phyloP scores from a whole-genome alignment of 176 grass and related monocot genomes.

The Raddia guianensis region DNA sequence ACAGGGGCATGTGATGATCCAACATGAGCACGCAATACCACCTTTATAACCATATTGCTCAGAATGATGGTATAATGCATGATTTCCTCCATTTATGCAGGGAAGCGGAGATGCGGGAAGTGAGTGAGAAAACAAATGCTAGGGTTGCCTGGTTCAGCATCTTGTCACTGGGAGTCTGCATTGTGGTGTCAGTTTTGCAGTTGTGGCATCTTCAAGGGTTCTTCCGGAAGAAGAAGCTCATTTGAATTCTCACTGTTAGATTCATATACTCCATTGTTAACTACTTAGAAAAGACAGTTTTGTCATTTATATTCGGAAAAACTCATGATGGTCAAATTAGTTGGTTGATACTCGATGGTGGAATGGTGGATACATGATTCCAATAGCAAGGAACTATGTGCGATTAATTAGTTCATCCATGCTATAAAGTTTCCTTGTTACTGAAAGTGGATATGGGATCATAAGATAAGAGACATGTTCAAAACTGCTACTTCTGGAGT shows the following conservation, averaged over 20 bases:
- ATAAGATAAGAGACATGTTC: background rate
- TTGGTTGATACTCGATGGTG: conserved; percentile 25
- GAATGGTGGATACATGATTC: conserved; percentile 27
- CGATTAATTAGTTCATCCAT: background rate
- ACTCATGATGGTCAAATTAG: conserved; percentile 20
- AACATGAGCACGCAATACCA: background rate
- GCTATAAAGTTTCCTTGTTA: background rate
- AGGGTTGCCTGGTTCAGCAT: conserved; percentile 96
- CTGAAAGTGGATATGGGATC: background rate
- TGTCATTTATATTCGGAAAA: conserved; percentile 39
- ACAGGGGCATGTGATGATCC: background rate
- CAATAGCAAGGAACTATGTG: conserved; percentile 32
- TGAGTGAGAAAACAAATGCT: conserved; percentile 85
- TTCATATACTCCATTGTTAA: conserved; percentile 44
- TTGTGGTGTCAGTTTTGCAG: conserved; percentile 74
- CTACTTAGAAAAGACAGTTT: conserved; percentile 47
- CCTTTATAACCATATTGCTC: background rate
- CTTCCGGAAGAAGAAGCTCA: conserved; percentile 99
- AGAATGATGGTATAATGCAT: conserved; percentile 18
- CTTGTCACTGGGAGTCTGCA: conserved; percentile 76
- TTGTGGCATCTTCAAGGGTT: conserved; percentile 85
- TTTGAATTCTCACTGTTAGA: conserved; percentile 51
- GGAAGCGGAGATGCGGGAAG: conserved; percentile 82
- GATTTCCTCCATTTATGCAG: conserved; percentile 49
- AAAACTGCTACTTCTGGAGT: background rate